phyloP scores from a whole-genome alignment of 805 yeast species.

The Spathaspora hagerdaliae region DNA sequence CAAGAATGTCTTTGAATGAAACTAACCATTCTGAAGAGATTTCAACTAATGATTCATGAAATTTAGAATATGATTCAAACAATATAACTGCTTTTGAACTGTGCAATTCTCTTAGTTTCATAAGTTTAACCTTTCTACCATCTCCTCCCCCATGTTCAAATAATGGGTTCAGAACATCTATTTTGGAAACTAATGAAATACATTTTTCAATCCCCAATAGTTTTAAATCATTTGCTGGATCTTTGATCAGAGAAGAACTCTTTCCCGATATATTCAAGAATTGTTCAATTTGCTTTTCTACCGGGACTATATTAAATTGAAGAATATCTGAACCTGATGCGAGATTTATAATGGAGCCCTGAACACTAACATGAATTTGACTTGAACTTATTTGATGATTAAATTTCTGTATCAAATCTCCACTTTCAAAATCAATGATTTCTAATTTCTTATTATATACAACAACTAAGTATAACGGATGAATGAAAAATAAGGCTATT shows the following conservation, averaged over 20 bases:
- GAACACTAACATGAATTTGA: constrained; percentile 11
- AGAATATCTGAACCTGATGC: constrained; percentile 28
- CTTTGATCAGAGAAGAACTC: constrained; percentile 12
- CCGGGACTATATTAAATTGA: constrained; percentile 24
- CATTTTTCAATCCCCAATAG: constrained; percentile 32
- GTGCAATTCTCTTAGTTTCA: constrained; percentile 32
- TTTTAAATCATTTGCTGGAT: constrained; percentile 25
- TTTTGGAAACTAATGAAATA: constrained; percentile 24
- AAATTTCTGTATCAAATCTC: constrained; percentile 32
- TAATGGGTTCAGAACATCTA: constrained; percentile 20
- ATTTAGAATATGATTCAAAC: constrained; percentile 31
- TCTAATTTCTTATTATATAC: constrained; percentile 31
- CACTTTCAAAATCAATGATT: constrained; percentile 29
- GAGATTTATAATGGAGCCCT: constrained; percentile 10
- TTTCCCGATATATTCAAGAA: constrained; percentile 23
- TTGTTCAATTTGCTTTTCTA: constrained; percentile 35
- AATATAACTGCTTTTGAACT: constrained; percentile 27
- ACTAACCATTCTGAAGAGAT: constrained; percentile 41
- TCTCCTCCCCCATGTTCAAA: constrained; percentile 14
- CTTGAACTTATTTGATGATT: constrained; percentile 27
- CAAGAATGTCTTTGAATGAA: constrained; percentile 28
- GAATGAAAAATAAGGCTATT: constrained; percentile 18
- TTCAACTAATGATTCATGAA: constrained; percentile 36
- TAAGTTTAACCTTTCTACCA: constrained; percentile 25
- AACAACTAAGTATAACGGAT: constrained; percentile 30